A percentile compares a stretch with the other conserved stretches of the same genome.
phyloP scores from a whole-genome alignment of 2,329 filamentous ascomycete genomes.

The Botrytis elliptica region DNA sequence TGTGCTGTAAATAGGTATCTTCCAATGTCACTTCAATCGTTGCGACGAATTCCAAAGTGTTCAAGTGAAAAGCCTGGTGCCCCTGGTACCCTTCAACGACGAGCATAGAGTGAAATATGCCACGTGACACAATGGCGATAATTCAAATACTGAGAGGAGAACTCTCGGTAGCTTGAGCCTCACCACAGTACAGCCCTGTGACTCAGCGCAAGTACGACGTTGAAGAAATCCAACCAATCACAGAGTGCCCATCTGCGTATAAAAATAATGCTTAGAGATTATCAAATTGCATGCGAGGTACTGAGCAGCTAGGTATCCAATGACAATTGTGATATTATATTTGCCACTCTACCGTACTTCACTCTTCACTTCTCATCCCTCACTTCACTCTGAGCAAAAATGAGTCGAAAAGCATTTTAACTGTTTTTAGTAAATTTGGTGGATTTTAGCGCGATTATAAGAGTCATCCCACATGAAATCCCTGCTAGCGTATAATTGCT shows the following conservation, averaged over 20 bases:
- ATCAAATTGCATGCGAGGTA: neutral
- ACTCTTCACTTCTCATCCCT: neutral
- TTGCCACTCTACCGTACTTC: neutral
- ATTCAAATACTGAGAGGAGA: neutral
- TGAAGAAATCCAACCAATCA: neutral
- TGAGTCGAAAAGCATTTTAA: constrained; percentile 12
- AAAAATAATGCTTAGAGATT: neutral
- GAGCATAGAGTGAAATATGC: neutral
- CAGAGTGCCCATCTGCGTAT: neutral
- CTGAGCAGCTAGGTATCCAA: neutral
- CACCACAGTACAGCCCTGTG: neutral
- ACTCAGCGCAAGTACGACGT: neutral
- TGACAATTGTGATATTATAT: neutral
- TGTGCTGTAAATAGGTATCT: neutral
- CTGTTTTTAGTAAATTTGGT: neutral
- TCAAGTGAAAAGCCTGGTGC: neutral
- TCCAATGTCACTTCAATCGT: neutral
- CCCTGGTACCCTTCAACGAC: neutral
- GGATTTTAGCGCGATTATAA: neutral
- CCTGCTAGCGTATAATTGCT: constrained; percentile 7
- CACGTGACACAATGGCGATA: neutral
- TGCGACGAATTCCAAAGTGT: neutral
- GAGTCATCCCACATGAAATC: constrained; percentile 16
- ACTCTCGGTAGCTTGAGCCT: neutral
- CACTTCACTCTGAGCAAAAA: constrained; percentile 14